These are phyloP conservation scores for Talaromyces piceae DNA, from an alignment of 2,329 filamentous ascomycete genomes.

Conservation along the genomic window DNA sequence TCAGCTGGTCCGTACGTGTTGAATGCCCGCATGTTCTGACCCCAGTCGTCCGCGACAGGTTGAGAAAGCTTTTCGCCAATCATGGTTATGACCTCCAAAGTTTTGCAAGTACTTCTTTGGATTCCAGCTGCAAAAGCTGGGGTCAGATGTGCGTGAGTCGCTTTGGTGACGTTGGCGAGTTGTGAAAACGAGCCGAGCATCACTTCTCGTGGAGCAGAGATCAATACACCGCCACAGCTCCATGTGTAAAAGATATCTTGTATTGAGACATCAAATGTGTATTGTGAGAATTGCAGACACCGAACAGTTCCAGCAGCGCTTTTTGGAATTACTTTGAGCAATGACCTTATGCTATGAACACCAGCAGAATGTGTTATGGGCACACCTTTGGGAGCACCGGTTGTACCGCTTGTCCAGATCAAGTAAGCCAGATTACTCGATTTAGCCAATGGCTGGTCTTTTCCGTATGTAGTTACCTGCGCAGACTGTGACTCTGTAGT, in stretches of 20 bases:
- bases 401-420: conserved; percentile 8
- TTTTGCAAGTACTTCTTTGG: conserved; percentile 20
- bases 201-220: conserved; percentile 21
- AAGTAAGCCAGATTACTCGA: conserved; percentile 4
- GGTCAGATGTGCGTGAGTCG: conserved; percentile 26
- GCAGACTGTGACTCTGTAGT: neutral
- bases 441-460: neutral
- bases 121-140: conserved; percentile 26
- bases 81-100: conserved; percentile 26
- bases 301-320: conserved; percentile 25
- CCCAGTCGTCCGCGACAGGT: conserved; percentile 31
- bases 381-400: conserved; percentile 3
- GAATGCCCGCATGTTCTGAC: conserved; percentile 25
- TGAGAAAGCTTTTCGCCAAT: conserved; percentile 29
- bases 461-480: neutral
- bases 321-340: conserved; percentile 24
- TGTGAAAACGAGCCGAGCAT: conserved; percentile 22
- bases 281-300: conserved; percentile 31
- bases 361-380: conserved; percentile 18
- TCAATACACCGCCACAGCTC: conserved; percentile 21
- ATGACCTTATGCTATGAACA: conserved; percentile 28
- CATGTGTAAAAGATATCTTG: conserved; percentile 28
- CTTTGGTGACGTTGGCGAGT: conserved; percentile 19
- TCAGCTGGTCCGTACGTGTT: conserved; percentile 25
- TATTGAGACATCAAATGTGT: conserved; percentile 25